Base-by-base conservation (phyloP, 495 filamentous ascomycete genomes). In the Annulohypoxylon nitens region DNA sequence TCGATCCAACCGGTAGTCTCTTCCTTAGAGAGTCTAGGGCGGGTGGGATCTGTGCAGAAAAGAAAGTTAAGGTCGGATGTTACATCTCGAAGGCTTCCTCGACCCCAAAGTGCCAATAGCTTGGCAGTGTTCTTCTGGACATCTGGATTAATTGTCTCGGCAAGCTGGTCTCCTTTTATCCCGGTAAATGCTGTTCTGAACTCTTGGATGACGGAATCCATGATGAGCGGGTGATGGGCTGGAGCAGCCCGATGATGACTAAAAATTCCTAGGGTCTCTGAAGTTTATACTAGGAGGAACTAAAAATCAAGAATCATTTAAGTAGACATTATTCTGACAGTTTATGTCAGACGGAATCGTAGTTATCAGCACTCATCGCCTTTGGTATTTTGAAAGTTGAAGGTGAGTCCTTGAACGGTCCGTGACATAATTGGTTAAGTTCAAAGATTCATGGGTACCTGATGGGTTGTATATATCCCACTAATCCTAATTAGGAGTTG, bases 1-100 rank as follows among this genome's bases (percentile, higher is more conserved):
- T 97, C 93, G 2, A 91, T 81, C 96, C 95, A 98, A 1, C 90
- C 88, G 54, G 83, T 84, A 30, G 88, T 83, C 76, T 97, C 92
- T 9, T 89, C 84, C 51, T 89, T 87, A 4, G 88, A 80, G 0
- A 94, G 69, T 47, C 82, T 84, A 0, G 59, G 66, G 57, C 77
- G 72, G 4, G 72, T 50, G 54, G 67, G 72, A 18, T 79, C 75
- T 53, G 71, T 48, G 54, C 74, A 61, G 55, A 79, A 69, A 14
- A 79, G 64, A 36, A 74, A 79, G 34, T 75, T 75, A 18, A 77
- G 64, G 66, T 77, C 77, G 10, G 67, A 39, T 20, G 67, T 72
- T 25, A 48, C 59, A 41, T 70, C 69, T 26, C 70, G 64, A 59
- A 54, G 3, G 62, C 68, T 61, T 45, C 77, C 77, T 30, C 58